phyloP scores from a whole-genome alignment of 2,329 filamentous ascomycete species.

The Aureobasidium sp. region DNA sequence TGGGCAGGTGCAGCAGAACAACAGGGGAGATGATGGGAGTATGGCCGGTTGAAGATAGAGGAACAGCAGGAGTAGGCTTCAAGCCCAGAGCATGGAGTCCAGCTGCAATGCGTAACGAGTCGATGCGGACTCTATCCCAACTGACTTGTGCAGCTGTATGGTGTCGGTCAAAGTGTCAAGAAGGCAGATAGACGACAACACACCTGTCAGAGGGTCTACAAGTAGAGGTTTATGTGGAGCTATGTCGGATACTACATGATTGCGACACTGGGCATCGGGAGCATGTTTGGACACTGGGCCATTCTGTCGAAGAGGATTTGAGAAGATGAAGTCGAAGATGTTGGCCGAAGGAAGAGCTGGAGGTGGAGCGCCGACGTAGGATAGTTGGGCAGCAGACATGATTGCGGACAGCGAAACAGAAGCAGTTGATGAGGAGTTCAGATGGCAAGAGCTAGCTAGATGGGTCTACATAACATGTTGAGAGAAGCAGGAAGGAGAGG shows the following conservation, averaged over 20 bases:
- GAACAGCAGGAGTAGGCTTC: not conserved
- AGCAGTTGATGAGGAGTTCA: not conserved
- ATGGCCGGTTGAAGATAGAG: not conserved
- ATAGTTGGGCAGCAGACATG: conserved; percentile 13
- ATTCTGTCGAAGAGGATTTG: conserved; percentile 7
- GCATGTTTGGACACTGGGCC: conserved; percentile 12
- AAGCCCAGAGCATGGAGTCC: conserved; percentile 9
- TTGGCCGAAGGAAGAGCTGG: not conserved
- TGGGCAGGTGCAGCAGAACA: conserved; percentile 11
- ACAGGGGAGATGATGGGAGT: conserved; percentile 13
- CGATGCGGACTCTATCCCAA: not conserved
- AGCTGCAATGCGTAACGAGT: conserved; percentile 9
- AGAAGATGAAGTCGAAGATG: conserved; percentile 15
- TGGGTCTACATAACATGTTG: conserved; percentile 1
- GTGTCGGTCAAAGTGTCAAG: not conserved
- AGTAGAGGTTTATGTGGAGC: conserved; percentile 12
- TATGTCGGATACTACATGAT: conserved; percentile 5
- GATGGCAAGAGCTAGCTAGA: not conserved
- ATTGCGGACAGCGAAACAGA: not conserved
- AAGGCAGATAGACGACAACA: not conserved
- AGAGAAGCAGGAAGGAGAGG: not conserved
- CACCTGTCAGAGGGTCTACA: conserved; percentile 12
- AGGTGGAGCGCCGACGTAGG: not conserved
- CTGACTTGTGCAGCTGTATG: conserved; percentile 11
- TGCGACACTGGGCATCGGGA: not conserved